phyloP scores from a whole-genome alignment of 768 basidiomycete species.

The Coprinellus micaceus region DNA sequence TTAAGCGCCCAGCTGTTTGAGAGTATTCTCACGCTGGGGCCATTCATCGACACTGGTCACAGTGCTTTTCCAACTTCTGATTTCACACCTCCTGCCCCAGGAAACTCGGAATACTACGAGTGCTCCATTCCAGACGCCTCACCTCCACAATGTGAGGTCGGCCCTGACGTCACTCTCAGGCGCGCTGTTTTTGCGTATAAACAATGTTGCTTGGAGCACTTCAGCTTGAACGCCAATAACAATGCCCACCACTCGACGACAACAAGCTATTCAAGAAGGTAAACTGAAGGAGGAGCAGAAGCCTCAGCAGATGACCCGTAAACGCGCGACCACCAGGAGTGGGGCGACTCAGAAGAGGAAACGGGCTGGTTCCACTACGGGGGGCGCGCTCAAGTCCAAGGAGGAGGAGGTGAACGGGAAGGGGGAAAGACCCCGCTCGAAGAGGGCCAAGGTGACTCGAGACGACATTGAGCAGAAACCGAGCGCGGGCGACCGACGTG shows the following conservation, averaged over 20 bases:
- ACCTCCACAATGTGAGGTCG: no score
- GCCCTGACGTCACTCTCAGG: no score
- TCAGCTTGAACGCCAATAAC: no score
- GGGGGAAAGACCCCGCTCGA: neutral
- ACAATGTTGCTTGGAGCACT: no score
- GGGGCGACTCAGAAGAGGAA: neutral
- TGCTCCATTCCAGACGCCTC: no score
- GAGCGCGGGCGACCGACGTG: neutral
- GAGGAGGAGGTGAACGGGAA: neutral
- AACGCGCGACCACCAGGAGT: constrained; percentile 7
- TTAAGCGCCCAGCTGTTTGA: no score
- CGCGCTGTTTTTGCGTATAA: no score
- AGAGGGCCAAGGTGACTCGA: neutral
- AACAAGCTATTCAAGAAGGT: constrained; percentile 12
- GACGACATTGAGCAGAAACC: neutral
- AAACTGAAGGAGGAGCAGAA: constrained; percentile 18
- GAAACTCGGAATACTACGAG: no score
- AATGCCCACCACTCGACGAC: constrained; percentile 36
- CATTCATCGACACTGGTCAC: no score
- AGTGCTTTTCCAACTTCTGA: no score
- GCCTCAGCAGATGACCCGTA: constrained; percentile 18
- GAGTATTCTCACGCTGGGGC: no score
- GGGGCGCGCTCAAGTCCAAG: neutral
- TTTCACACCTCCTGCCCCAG: no score
- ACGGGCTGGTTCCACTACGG: neutral